Base-by-base conservation (phyloP, 169 alveolate species). In the Plasmodium gallinaceum region DNA sequence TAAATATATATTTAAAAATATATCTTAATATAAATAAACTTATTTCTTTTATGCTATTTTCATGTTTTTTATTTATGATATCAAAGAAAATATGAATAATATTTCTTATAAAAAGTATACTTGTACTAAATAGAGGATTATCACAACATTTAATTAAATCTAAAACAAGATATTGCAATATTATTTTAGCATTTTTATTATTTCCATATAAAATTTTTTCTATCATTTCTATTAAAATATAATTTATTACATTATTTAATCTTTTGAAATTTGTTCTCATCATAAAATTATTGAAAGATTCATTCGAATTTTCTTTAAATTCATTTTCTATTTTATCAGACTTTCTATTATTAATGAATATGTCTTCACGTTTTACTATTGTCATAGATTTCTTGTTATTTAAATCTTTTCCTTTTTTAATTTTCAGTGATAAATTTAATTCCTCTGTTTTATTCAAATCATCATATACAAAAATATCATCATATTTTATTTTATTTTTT, bases 61-160 rank as follows among this genome's bases (percentile, higher is more conserved):
- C 92, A 18, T 83, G 61, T 46, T 74, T 86, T 12, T 86, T 86
- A 52, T 71, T 72, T 42, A 86, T 45, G 20, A 86, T 64, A 24
- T 69, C 75, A 58, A 86, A 58, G 24, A 69, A 86, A 6, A 86
- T 46, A 51, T 71, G 88, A 60, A 61, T 69, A 16, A 57, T 45
- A 46, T 72, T 71, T 86, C 70, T 86, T 64, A 86, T 52, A 46
- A 86, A 86, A 5, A 70, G 39, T 9, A 76, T 61, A 58, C 92
- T 86, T 72, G 58, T 48, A 73, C 75, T 86, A 45, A 86, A 71
- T 71, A 70, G 2, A 7, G 92, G 92, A 22, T 86, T 86, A 32
- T 86, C 92, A 65, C 92, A 86, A 22, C 92, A 86, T 62, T 86
- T 72, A 9, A 86, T 69, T 61, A 86, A 18, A 14, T 86, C 92